phyloP scores from a whole-genome alignment of 441 rosid species.

The Raphanus hybrid region DNA sequence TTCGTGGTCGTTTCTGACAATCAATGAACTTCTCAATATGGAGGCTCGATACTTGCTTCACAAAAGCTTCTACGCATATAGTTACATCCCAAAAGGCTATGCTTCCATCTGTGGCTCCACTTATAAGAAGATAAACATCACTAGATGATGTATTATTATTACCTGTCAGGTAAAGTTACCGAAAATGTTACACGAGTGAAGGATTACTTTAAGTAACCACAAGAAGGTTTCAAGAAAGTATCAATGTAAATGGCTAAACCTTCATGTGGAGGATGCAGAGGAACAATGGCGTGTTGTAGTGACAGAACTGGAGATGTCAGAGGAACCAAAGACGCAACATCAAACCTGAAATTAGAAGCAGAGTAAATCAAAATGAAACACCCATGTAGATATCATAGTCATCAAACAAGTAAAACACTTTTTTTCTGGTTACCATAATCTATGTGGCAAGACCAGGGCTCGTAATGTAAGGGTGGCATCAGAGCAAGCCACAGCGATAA shows the following conservation, averaged over 20 bases:
- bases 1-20: constrained; percentile 81
- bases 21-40: constrained; percentile 62
- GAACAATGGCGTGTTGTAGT: constrained; percentile 75
- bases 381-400: constrained; percentile 6
- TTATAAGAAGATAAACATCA: constrained; percentile 66
- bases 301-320: constrained; percentile 76
- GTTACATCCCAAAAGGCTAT: constrained; percentile 92
- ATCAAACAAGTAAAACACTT: constrained; percentile 26
- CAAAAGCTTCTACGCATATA: constrained; percentile 67
- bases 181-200: background rate
- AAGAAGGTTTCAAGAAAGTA: background rate
- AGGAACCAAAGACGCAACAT: constrained; percentile 79
- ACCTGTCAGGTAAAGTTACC: constrained; percentile 46
- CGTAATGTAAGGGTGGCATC: constrained; percentile 88
- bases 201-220: too few species aligned
- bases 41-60: constrained; percentile 57
- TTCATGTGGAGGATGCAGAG: constrained; percentile 46
- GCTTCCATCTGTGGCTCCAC: constrained; percentile 98
- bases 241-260: constrained; percentile 48
- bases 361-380: constrained; percentile 19
- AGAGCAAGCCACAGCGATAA: constrained; percentile 85
- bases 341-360: constrained; percentile 68
- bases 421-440: constrained; percentile 77
- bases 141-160: constrained; percentile 39
- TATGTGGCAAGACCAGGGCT: constrained; percentile 84